phyloP scores from a whole-genome alignment of 352 stramenopile genomes.

The Globisporangium barbulae region DNA sequence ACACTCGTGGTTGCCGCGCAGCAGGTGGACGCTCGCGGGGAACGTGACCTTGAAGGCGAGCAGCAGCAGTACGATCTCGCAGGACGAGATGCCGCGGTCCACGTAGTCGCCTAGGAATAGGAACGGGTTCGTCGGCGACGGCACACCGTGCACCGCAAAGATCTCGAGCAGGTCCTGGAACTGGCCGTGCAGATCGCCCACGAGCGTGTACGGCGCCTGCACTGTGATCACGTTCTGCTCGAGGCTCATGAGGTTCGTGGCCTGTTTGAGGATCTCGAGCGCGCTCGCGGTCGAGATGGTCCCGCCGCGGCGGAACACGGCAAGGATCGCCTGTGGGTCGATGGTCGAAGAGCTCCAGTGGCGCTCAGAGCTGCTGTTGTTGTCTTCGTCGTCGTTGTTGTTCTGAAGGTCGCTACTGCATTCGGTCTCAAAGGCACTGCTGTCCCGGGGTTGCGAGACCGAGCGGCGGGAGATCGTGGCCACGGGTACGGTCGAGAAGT shows the following conservation, averaged over 20 bases:
- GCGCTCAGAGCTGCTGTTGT: constrained; percentile 8
- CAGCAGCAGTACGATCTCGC: constrained; percentile 97
- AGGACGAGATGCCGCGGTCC: constrained; percentile 93
- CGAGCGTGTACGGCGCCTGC: constrained; percentile 48
- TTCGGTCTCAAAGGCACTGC: not conserved
- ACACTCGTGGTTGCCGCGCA: constrained; percentile 99
- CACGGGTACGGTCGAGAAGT: constrained; percentile 49
- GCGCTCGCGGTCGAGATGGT: constrained; percentile 43
- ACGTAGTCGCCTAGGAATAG: constrained; percentile 94
- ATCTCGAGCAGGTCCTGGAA: constrained; percentile 97
- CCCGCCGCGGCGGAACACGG: constrained; percentile 35
- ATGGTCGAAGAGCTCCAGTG: constrained; percentile 11
- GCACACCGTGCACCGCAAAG: constrained; percentile 50
- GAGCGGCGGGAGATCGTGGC: constrained; percentile 32
- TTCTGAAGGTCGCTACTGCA: constrained; percentile 22
- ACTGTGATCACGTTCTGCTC: constrained; percentile 57
- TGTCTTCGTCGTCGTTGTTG: constrained; percentile 27
- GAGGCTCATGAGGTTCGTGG: constrained; percentile 55
- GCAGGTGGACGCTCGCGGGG: constrained; percentile 97
- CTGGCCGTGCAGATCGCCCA: constrained; percentile 95
- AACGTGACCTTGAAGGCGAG: constrained; percentile 98
- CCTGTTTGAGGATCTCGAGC: constrained; percentile 53
- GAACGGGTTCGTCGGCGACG: constrained; percentile 90
- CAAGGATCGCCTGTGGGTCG: constrained; percentile 34
- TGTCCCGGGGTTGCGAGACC: not conserved